Evolutionary conservation across 1,284 basidiomycete genomes (phyloP).

Genomic region (Ceratobasidium papillatum): DNA sequence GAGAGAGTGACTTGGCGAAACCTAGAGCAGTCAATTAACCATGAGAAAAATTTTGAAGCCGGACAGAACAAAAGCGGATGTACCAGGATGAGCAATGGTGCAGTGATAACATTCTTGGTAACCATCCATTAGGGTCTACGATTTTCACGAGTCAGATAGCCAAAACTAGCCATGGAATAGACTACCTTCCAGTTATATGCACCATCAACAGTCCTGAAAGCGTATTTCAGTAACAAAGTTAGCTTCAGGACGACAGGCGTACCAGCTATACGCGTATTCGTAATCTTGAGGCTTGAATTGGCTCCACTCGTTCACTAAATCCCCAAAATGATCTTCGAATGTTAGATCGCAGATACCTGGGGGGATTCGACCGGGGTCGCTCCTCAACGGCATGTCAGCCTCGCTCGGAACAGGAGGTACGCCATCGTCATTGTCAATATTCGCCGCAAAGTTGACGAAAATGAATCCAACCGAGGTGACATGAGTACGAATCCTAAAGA

Average conservation of each 20-base stretch:
- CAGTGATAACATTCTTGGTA: constrained; percentile 50
- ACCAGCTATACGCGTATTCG: constrained; percentile 44
- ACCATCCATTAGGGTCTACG: constrained; percentile 48
- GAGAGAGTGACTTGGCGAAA: constrained; percentile 48
- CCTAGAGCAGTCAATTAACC: not conserved
- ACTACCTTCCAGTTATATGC: constrained; percentile 44
- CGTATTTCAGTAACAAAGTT: not conserved
- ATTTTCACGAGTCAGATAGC: not conserved
- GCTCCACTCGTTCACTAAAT: constrained; percentile 39
- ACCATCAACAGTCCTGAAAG: constrained; percentile 36
- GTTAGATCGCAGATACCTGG: constrained; percentile 41
- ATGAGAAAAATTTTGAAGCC: not conserved
- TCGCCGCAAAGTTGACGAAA: constrained; percentile 49
- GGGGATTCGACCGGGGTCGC: constrained; percentile 26
- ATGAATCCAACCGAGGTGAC: constrained; percentile 48
- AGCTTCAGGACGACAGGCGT: not conserved
- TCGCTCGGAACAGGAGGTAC: constrained; percentile 27
- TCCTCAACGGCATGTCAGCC: constrained; percentile 31
- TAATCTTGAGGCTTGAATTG: constrained; percentile 42
- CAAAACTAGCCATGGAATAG: not conserved
- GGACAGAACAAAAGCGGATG: not conserved
- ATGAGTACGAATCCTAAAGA: constrained; percentile 49
- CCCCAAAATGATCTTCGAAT: constrained; percentile 47
- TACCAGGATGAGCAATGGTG: constrained; percentile 47
- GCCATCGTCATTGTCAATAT: constrained; percentile 26